These are phyloP conservation scores for Musa beccarii DNA, from an alignment of 176 grass and related monocot species.

Conservation along the genomic window DNA sequence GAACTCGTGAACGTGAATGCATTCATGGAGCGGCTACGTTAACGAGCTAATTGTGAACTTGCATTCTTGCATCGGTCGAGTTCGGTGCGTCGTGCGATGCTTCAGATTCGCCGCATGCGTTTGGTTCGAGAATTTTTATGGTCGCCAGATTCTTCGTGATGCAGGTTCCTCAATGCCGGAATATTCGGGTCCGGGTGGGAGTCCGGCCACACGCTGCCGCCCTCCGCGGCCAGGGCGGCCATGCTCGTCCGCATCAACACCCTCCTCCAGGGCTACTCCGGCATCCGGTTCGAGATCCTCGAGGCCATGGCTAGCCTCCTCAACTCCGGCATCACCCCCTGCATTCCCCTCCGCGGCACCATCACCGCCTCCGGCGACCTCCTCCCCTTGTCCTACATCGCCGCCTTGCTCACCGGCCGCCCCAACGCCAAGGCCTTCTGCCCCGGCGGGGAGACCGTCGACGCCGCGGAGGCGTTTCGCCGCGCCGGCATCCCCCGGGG, in stretches of 20 bases:
- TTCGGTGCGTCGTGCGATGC: too few relatives aligned
- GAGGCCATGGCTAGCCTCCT: conserved; percentile 61
- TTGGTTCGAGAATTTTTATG: not conserved
- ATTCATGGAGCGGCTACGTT: too few relatives aligned
- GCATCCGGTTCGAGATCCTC: conserved; percentile 82
- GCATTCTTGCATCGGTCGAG: too few relatives aligned
- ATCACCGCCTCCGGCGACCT: conserved; percentile 79
- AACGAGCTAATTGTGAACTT: too few relatives aligned
- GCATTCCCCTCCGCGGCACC: conserved; percentile 73
- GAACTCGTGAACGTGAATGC: too few relatives aligned
- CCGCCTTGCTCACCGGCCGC: conserved; percentile 63
- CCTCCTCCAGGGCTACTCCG: conserved; percentile 78
- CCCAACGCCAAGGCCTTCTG: conserved; percentile 36
- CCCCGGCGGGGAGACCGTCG: conserved; percentile 5
- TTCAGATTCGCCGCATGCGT: too few relatives aligned
- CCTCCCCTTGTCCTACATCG: conserved; percentile 77
- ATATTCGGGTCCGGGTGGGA: conserved; percentile 53
- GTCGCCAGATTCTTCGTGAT: not conserved
- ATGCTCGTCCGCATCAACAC: conserved; percentile 93
- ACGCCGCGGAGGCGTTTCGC: conserved; percentile 42
- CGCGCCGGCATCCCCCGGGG: conserved; percentile 37
- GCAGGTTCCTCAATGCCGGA: conserved; percentile 49
- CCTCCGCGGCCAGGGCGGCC: conserved; percentile 44
- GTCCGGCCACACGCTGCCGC: conserved; percentile 49
- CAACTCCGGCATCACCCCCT: conserved; percentile 71